Percentiles rank a stretch among this genome's conserved stretches.
phyloP scores from a whole-genome alignment of 352 stramenopile genomes.

The Phytophthora meadii region DNA sequence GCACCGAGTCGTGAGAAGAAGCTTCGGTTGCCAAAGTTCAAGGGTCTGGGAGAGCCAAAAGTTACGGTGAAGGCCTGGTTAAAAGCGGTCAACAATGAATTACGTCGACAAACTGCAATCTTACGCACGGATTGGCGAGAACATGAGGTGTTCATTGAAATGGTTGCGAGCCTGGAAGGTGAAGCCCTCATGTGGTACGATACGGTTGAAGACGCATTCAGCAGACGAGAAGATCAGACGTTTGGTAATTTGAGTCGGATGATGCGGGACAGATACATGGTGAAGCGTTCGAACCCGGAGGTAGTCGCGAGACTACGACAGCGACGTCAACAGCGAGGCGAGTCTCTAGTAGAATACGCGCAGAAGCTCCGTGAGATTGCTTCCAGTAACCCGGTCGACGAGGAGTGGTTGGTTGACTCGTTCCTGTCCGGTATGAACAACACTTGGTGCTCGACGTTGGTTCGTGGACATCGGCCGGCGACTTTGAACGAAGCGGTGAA shows the following conservation, averaged over 20 bases:
- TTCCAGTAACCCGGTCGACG: neutral
- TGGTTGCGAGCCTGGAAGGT: conserved; percentile 7
- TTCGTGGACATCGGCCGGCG: neutral
- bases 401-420: neutral
- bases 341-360: conserved; percentile 3
- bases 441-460: neutral
- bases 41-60: neutral
- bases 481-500: neutral
- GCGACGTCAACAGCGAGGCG: conserved; percentile 2
- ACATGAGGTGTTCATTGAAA: conserved; percentile 7
- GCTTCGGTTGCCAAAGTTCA: neutral
- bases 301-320: neutral
- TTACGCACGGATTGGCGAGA: neutral
- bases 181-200: conserved; percentile 6
- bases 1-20: neutral
- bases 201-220: conserved; percentile 1
- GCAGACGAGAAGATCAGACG: neutral
- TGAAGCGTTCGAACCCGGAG: conserved; percentile 4
- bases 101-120: neutral
- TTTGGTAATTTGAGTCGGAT: conserved; percentile 1
- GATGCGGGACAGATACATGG: conserved; percentile 7
- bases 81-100: conserved; percentile 4
- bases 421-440: conserved; percentile 1
- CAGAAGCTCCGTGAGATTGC: conserved; percentile 8
- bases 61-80: conserved; percentile 1